These are phyloP conservation scores for Cryphonectria nitschkei DNA, from an alignment of 2,329 filamentous ascomycete species.

Conservation along the genomic window DNA sequence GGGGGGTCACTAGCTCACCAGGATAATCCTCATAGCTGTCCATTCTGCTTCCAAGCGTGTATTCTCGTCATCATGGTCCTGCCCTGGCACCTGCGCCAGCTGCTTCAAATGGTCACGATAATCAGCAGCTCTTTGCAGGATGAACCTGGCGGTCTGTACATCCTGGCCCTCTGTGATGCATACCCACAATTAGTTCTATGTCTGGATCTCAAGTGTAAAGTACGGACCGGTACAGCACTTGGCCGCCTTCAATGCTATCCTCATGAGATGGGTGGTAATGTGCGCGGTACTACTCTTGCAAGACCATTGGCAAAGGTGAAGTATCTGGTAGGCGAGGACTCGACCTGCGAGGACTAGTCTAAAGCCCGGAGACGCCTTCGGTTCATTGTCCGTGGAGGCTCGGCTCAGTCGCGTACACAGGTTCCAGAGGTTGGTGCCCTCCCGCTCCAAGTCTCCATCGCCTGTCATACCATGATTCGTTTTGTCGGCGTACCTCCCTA, in stretches of 20 bases:
- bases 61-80: conserved; percentile 38
- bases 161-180: conserved; percentile 51
- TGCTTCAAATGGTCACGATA: conserved; percentile 51
- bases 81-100: conserved; percentile 33
- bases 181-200: conserved; percentile 32
- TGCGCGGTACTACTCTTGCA: conserved; percentile 35
- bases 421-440: conserved; percentile 69
- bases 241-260: conserved; percentile 68
- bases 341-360: conserved; percentile 46
- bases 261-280: conserved; percentile 60
- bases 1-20: conserved; percentile 56
- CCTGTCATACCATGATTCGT: conserved; percentile 35
- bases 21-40: conserved; percentile 63
- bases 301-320: conserved; percentile 59
- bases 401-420: conserved; percentile 57
- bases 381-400: conserved; percentile 32
- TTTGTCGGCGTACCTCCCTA: conserved; percentile 40
- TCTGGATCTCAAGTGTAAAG: no score
- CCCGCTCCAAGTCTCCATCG: conserved; percentile 55
- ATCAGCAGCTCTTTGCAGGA: conserved; percentile 66
- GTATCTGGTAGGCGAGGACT: conserved; percentile 67
- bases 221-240: conserved; percentile 62
- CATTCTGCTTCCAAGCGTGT: conserved; percentile 62
- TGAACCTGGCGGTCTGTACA: conserved; percentile 59
- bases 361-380: conserved; percentile 1